A percentile compares a stretch with the other conserved stretches of the same genome.
These are phyloP conservation scores for Hyaloperonospora brassicae DNA, from an alignment of 352 stramenopile genomes.

Conservation along the genomic window DNA sequence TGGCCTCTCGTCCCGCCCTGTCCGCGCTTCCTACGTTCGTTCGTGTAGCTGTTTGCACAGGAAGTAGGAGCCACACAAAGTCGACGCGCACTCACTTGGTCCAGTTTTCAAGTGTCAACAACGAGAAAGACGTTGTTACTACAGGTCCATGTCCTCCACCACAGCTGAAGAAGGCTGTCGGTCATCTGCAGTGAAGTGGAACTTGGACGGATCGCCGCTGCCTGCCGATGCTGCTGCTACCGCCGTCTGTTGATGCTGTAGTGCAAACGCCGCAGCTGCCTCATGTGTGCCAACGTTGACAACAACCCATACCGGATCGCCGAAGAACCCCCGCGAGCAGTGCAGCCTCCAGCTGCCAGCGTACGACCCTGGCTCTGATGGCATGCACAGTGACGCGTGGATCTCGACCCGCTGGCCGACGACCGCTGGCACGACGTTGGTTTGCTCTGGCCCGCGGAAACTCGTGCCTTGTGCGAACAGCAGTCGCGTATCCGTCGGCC, in stretches of 20 bases:
- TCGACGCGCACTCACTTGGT: too few relatives aligned
- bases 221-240: constrained; percentile 5
- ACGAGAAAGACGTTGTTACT: constrained; percentile 4
- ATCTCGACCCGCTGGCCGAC: constrained; percentile 58
- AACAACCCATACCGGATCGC: constrained; percentile 71
- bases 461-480: constrained; percentile 61
- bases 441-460: constrained; percentile 50
- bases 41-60: too few relatives aligned
- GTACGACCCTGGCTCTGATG: constrained; percentile 44
- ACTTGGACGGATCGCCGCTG: constrained; percentile 27
- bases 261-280: constrained; percentile 17
- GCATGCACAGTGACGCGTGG: constrained; percentile 47
- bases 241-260: constrained; percentile 24
- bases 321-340: constrained; percentile 55
- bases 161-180: constrained; percentile 21
- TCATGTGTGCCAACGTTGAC: constrained; percentile 48
- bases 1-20: too few relatives aligned
- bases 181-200: constrained; percentile 20
- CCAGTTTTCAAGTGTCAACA: neutral
- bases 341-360: constrained; percentile 72
- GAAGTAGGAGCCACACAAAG: too few relatives aligned
- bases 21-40: too few relatives aligned
- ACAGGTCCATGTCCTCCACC: constrained; percentile 41
- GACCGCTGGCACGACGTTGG: constrained; percentile 33
- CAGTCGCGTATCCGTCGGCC: constrained; percentile 50